Base-by-base conservation (phyloP, 805 yeast species). In the Yamadazyma sp. region DNA sequence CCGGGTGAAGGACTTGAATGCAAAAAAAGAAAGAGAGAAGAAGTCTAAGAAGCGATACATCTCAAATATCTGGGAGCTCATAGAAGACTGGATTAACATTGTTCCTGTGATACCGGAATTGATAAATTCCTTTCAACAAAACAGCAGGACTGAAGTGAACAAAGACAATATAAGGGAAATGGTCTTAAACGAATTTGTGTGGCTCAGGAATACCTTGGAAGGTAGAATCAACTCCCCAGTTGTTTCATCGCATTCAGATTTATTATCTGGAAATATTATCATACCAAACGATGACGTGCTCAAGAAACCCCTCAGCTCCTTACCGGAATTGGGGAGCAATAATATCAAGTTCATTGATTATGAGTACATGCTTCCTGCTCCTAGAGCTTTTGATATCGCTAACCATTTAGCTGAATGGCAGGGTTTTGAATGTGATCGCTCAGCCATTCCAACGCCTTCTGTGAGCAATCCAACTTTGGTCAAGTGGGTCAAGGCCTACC, bases 361-460 rank as follows among this genome's bases (percentile, higher is more conserved):
- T 51, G 89, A 82, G 60, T 82, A 82, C 49, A 77, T 82, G 76
- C 67, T 78, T 44, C 82, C 81, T 8, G 84, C 83, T 3, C 86
- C 88, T 4, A 58, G 89, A 32, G 88, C 84, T 0, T 82, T 81
- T 52, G 89, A 82, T 52, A 78, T 82, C 15, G 82, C 88, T 10
- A 82, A 82, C 47, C 89, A 82, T 57, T 76, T 82, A 46, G 79
- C 80, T 54, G 89, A 82, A 54, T 82, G 90, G 88, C 93, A 84
- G 55, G 93, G 93, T 2, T 83, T 82, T 49, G 78, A 80, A 44
- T 84, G 93, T 55, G 79, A 80, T 46, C 68, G 73, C 16, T 55
- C 67, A 9, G 72, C 73, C 6, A 80, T 84, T 26, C 88, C 88
- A 0, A 52, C 56, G 6, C 83, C 84, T 1, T 40, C 65, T 0